phyloP scores from a whole-genome alignment of 1,284 basidiomycete species.

The Melampsora larici-populina region DNA sequence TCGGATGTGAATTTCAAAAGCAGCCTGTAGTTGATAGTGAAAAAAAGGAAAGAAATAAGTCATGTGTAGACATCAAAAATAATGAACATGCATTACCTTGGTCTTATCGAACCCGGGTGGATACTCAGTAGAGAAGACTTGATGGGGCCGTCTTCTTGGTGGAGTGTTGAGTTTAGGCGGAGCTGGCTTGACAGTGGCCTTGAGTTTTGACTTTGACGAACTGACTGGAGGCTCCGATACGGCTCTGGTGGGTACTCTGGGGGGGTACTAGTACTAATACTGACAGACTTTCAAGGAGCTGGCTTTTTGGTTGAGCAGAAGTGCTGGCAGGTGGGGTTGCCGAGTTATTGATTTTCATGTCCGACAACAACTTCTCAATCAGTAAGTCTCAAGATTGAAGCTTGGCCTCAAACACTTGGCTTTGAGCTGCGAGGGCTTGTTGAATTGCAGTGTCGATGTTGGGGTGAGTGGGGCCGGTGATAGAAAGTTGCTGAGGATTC shows the following conservation, averaged over 20 bases:
- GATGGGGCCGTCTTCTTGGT: neutral
- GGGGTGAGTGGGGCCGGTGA: too few relatives aligned
- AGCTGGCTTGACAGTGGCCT: neutral
- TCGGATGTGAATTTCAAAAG: slow-evolving; percentile 27
- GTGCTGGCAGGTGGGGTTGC: neutral
- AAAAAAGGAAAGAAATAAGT: too few relatives aligned
- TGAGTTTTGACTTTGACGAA: neutral
- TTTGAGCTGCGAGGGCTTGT: too few relatives aligned
- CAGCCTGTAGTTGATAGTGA: neutral
- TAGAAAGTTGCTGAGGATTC: too few relatives aligned
- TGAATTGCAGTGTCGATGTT: too few relatives aligned
- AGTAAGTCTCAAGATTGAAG: too few relatives aligned
- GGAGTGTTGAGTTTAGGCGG: neutral
- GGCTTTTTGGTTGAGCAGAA: neutral
- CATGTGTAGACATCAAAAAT: neutral
- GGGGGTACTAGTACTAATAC: neutral
- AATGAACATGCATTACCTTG: neutral
- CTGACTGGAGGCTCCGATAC: neutral
- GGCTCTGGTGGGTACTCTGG: neutral
- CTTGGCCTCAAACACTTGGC: too few relatives aligned
- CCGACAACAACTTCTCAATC: neutral
- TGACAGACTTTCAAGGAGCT: neutral
- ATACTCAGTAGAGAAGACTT: neutral
- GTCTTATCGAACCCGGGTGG: neutral
- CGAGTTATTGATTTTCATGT: neutral